phyloP scores from a whole-genome alignment of 1,139 yeast species.

The Trichomonascaceae sp. region DNA sequence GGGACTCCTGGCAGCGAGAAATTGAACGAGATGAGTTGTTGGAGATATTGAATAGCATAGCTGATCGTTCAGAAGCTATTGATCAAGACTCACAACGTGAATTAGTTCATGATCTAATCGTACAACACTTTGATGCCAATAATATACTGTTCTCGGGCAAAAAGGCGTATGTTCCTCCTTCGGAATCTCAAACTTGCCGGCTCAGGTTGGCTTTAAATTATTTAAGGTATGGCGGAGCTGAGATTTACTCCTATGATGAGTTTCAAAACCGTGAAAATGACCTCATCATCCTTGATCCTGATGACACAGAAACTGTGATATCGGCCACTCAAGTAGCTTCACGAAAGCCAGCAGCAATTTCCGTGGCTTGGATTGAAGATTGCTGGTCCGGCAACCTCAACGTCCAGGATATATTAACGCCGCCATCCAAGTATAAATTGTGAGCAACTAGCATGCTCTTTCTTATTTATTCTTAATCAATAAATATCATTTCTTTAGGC shows the following conservation, averaged over 20 bases:
- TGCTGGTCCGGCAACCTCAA: constrained; percentile 2
- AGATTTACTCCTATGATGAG: not conserved
- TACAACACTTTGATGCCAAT: not conserved
- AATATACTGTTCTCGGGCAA: not conserved
- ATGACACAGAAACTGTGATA: constrained; percentile 1
- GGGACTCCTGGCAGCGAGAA: constrained; percentile 26
- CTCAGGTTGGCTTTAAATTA: not conserved
- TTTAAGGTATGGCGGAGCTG: constrained; percentile 4
- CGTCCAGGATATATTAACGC: not conserved
- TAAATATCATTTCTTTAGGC: not conserved
- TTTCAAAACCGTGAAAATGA: not conserved
- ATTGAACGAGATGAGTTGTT: constrained; percentile 14
- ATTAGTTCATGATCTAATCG: not conserved
- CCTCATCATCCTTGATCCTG: not conserved
- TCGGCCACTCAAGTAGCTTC: not conserved
- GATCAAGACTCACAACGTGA: not conserved
- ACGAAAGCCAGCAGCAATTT: constrained; percentile 1
- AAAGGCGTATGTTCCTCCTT: not conserved
- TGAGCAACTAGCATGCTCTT: not conserved
- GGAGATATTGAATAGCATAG: constrained; percentile 13
- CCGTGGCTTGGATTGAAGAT: constrained; percentile 4
- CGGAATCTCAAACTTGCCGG: not conserved
- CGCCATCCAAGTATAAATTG: not conserved
- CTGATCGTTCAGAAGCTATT: not conserved
- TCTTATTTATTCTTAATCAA: not conserved